Evolutionary conservation across 2,329 filamentous ascomycete species (phyloP).

Genomic region (Karstenula rhodostoma): DNA sequence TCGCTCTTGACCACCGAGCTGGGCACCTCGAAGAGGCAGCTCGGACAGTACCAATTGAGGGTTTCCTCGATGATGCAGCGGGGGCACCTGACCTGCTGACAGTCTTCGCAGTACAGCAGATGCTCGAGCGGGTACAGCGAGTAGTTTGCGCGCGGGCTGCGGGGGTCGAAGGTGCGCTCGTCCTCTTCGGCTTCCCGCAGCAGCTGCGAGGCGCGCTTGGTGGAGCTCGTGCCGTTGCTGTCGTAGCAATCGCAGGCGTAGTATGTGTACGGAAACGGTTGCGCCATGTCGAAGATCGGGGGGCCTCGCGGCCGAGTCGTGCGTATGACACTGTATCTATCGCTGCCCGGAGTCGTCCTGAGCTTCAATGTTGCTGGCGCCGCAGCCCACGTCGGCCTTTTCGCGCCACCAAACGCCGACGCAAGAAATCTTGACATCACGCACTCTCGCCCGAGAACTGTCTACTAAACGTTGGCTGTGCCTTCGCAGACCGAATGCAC

Average conservation of each 20-base stretch:
- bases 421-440: constrained; percentile 24
- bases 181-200: constrained; percentile 67
- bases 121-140: constrained; percentile 93
- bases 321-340: too few relatives aligned
- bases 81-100: constrained; percentile 92
- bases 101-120: constrained; percentile 96
- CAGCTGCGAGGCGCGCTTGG: constrained; percentile 31
- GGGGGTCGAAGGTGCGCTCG: constrained; percentile 84
- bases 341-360: not conserved
- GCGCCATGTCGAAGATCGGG: constrained; percentile 54
- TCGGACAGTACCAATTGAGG: constrained; percentile 93
- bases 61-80: constrained; percentile 93
- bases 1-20: constrained; percentile 92
- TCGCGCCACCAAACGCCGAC: constrained; percentile 1
- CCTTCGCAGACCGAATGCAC: not conserved
- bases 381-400: constrained; percentile 11
- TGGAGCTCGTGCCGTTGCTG: constrained; percentile 44
- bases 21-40: constrained; percentile 93
- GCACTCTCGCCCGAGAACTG: constrained; percentile 1
- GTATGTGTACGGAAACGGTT: constrained; percentile 68
- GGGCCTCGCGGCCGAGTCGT: not conserved
- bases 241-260: constrained; percentile 71
- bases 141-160: constrained; percentile 84
- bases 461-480: not conserved
- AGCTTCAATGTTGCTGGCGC: not conserved